Evolutionary conservation across 176 grass and related monocot species (phyloP).

Genomic region (Raddia distichophylla): DNA sequence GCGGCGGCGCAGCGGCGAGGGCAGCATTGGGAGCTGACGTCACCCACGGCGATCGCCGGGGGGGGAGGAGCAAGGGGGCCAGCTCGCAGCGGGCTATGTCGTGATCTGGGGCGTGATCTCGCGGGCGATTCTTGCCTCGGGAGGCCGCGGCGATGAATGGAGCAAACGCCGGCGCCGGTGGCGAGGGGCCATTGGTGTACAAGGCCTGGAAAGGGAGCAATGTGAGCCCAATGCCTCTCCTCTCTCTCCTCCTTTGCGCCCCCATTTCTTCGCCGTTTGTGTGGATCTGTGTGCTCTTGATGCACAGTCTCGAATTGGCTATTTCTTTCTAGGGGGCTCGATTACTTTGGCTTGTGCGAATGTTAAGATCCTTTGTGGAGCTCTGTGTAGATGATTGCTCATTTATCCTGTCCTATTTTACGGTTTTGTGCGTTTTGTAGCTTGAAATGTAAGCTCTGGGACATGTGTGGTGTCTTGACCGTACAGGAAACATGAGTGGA

Average conservation of each 20-base stretch:
- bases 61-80: neutral
- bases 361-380: conserved; percentile 21
- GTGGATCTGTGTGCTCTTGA: conserved; percentile 48
- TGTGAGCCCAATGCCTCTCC: conserved; percentile 43
- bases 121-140: conserved; percentile 23
- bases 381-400: conserved; percentile 10
- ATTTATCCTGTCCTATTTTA: conserved; percentile 12
- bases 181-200: conserved; percentile 52
- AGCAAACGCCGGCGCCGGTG: conserved; percentile 20
- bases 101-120: conserved; percentile 43
- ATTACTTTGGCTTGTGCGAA: neutral
- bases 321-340: neutral
- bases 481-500: conserved; percentile 9
- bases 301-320: neutral
- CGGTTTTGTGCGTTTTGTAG: conserved; percentile 31
- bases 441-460: conserved; percentile 33
- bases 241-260: neutral
- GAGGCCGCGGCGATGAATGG: conserved; percentile 48
- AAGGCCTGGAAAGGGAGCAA: conserved; percentile 66
- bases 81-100: conserved; percentile 23
- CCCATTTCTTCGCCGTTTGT: neutral
- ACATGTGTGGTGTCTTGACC: conserved; percentile 12
- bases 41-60: neutral
- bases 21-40: conserved; percentile 34
- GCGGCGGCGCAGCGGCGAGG: conserved; percentile 51